phyloP scores from a whole-genome alignment of 768 basidiomycete genomes.

The Russula brevipes region DNA sequence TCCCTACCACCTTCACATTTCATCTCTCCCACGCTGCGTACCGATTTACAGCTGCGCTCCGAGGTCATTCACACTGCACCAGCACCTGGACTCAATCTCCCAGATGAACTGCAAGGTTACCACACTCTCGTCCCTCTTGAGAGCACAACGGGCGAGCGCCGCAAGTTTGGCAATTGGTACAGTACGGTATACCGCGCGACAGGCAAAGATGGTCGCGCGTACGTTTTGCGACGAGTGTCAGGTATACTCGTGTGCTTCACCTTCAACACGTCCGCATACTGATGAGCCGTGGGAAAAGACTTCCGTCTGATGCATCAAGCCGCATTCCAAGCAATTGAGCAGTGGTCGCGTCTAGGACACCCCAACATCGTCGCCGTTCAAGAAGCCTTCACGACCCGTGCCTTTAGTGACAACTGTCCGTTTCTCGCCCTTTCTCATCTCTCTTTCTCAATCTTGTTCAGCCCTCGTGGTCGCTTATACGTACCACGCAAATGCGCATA shows the following conservation, averaged over 20 bases:
- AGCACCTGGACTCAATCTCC: slow-evolving; percentile 52
- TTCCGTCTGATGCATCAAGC: slow-evolving; percentile 76
- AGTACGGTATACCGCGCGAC: slow-evolving; percentile 82
- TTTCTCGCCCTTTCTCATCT: slow-evolving; percentile 25
- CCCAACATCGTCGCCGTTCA: slow-evolving; percentile 77
- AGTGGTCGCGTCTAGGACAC: slow-evolving; percentile 81
- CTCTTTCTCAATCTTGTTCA: slow-evolving; percentile 30
- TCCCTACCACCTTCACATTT: slow-evolving; percentile 63
- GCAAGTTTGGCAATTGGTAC: slow-evolving; percentile 78
- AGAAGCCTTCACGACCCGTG: slow-evolving; percentile 93
- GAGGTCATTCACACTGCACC: slow-evolving; percentile 39
- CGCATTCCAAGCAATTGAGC: slow-evolving; percentile 78
- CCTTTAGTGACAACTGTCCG: slow-evolving; percentile 90
- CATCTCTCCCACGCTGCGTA: slow-evolving; percentile 72
- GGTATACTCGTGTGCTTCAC: slow-evolving; percentile 45
- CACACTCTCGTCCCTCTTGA: slow-evolving; percentile 84
- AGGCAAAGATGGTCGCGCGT: slow-evolving; percentile 70
- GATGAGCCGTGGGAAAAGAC: slow-evolving; percentile 41
- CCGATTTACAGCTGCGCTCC: slow-evolving; percentile 49
- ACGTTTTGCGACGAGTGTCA: slow-evolving; percentile 80
- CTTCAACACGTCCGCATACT: slow-evolving; percentile 1
- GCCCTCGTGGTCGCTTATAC: slow-evolving; percentile 90
- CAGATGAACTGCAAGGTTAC: slow-evolving; percentile 87
- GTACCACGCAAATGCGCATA: slow-evolving; percentile 79
- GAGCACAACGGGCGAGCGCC: slow-evolving; percentile 48